Base-by-base conservation (phyloP, 169 alveolate species). In the Cryptosporidium sp. region DNA sequence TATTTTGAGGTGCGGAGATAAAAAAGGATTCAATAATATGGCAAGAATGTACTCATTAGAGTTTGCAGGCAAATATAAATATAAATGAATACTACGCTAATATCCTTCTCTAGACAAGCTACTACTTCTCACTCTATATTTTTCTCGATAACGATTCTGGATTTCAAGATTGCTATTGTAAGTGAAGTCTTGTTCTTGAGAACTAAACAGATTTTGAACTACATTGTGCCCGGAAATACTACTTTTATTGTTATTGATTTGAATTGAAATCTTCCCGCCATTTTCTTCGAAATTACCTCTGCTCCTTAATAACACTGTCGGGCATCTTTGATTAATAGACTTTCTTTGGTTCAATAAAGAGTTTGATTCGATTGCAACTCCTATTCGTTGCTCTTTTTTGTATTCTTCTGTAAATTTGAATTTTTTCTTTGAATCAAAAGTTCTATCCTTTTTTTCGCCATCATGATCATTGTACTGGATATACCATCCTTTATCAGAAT, bases 41-140 rank as follows among this genome's bases (percentile, higher is more conserved):
- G 99, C 99, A n/a, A 92, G 93, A 86, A 97, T 97, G 98, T 97
- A 96, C 91, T 95, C 99, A 39, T 71, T 93, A 48, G 99, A 97
- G 91, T 94, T 91, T 92, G 98, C 98, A 5, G 71, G 86, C 10
- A 92, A 85, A 62, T 69, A 80, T 23, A 43, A 37, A 39, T n/a
- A 59, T 59, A 9, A 48, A 16, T 39, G 62, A 67, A 41, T 10
- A 43, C 21, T 70, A 70, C 37, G 3, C 29, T 43, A 84, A 59
- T 70, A 41, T 29, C 73, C 80, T 7, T 80, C 73, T 41, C 89
- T 80, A 31, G 74, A 65, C 33, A 80, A 65, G 62, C 89, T 80
- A 45, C 75, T 80, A 43, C 69, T 45, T 50, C 89, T 59, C 4
- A 37, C 35, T 37, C 69, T 41, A 43, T 31, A n/a, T 14, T 29